Percentiles rank a stretch among this genome's conserved stretches.
These are phyloP conservation scores for Albifimbria verrucaria DNA, from an alignment of 2,329 filamentous ascomycete genomes.

Conservation along the genomic window DNA sequence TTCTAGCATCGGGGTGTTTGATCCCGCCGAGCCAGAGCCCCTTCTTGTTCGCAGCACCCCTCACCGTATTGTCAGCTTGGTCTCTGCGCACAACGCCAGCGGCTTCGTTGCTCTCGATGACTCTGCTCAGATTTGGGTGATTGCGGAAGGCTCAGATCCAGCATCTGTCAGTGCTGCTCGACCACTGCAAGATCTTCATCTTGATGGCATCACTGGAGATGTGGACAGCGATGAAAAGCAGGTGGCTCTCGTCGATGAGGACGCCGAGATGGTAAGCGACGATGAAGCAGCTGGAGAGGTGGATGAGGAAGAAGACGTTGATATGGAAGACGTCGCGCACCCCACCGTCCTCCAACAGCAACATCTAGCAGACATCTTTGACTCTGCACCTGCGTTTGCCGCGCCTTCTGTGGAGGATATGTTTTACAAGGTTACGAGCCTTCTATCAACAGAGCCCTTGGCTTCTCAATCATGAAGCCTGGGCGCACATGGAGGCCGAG, in stretches of 20 bases:
- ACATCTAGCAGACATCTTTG: constrained; percentile 67
- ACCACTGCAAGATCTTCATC: constrained; percentile 51
- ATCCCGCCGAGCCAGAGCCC: constrained; percentile 55
- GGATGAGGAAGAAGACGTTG: constrained; percentile 41
- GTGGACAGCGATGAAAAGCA: constrained; percentile 20
- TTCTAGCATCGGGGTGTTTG: constrained; percentile 65
- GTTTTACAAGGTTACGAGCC: constrained; percentile 66
- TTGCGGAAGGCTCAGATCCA: constrained; percentile 57
- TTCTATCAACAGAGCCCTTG: constrained; percentile 55
- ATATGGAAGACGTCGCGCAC: constrained; percentile 47
- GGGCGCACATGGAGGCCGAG: no score
- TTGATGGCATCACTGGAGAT: constrained; percentile 36
- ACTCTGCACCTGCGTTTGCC: constrained; percentile 64
- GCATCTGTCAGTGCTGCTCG: constrained; percentile 49
- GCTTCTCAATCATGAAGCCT: constrained; percentile 16
- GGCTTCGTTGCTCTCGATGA: constrained; percentile 77
- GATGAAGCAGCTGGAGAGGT: constrained; percentile 35
- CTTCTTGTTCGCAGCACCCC: constrained; percentile 56
- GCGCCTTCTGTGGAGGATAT: constrained; percentile 71
- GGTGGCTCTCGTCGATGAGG: constrained; percentile 33
- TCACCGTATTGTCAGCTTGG: constrained; percentile 61
- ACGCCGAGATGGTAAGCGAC: constrained; percentile 41
- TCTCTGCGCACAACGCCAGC: constrained; percentile 59
- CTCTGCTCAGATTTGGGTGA: constrained; percentile 67
- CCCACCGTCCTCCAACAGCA: constrained; percentile 64